Evolutionary conservation across 2,329 filamentous ascomycete species (phyloP), one percentile per base, ranked within the genome.

Genomic region (Penicillium italicum): DNA sequence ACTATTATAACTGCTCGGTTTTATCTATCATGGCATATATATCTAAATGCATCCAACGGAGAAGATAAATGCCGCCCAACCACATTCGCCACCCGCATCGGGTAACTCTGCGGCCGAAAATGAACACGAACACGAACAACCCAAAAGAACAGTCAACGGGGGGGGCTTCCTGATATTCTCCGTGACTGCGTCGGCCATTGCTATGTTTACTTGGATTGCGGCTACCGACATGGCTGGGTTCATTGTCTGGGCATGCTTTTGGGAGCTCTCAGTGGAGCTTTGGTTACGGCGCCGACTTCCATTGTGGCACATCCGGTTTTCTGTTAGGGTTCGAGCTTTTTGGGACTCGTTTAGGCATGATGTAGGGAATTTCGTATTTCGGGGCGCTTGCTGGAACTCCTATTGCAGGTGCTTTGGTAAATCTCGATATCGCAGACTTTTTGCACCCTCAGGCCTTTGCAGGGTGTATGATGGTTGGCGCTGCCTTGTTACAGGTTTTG

Each of bases 331-430:
- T 30, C 61, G 5, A 66, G 65, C 14, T 68, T 60, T 49, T 62
- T 67, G 14, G 68, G 1, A 71, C 68, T 16, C 58, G 68, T 0
- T 61, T 70, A 56, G 69, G 69, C 5, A 71, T 71, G 69, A 71
- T 71, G 69, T 71, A 67, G 69, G 67, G 67, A 4, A 70, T 71
- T 18, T 67, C 66, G n/a, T 69, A 68, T 1, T 61, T 72, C 14
- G 69, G 69, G 2, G 62, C 67, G 3, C 50, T 72, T 31, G 65
- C 65, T 5, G 70, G 69, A 1, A 67, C 68, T 8, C 69, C 70
- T 0, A 68, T 73, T 50, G 70, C 69, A 0, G 70, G 70, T 1
- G 63, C 69, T 6, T 48, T 72, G 53, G 67, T 72, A 9, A 56
- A 68, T 55, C 44, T 71, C 8, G 59, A 63, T 0, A 56, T 62